Evolutionary conservation across 73 alveolate species (phyloP), one percentile per base, ranked within the genome.

Genomic region (Paramecium biaurelia): DNA sequence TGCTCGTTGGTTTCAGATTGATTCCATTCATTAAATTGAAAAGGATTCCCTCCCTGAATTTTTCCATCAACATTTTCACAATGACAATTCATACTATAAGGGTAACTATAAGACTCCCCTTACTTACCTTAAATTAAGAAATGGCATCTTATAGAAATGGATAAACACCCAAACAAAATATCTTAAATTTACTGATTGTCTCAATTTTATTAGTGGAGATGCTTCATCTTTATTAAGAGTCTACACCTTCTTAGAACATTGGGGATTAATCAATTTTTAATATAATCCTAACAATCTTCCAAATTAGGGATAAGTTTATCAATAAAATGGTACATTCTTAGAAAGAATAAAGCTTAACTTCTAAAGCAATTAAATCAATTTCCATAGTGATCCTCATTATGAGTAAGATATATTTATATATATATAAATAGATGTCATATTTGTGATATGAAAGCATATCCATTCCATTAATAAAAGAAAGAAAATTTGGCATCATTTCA

Each of bases 181-280:
- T 87, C 93, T 94, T 84, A 94, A 92, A 74, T 86, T 95, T 43
- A 92, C 93, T 28, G 94, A 95, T 49, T 92, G 95, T 37, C 89
- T 86, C 35, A 94, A 92, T 57, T 93, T 88, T 79, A 87, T 94
- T 58, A 93, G 96, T 1, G 97, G 97, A 6, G 97, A 94, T 92
- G 92, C 95, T 6, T 63, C 96, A 7, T 89, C 96, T 4, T 92
- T 94, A 21, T 30, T 94, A 47, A 57, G 97, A 67, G 87, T 94
- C 24, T 95, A 94, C 53, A 43, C 94, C 38, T 92, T 94, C 79
- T 87, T 94, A 76, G 97, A 94, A 24, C 97, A 94, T 76, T 94
- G 97, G 97, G 97, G 97, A n/a, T 57, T 94, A 70, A 94, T 94
- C 26, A 94, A 94, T 86, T 94, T 94, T 85, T 85, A 94, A 87